phyloP scores from a whole-genome alignment of 2,329 filamentous ascomycete species.

The Fusarium caatingaense region DNA sequence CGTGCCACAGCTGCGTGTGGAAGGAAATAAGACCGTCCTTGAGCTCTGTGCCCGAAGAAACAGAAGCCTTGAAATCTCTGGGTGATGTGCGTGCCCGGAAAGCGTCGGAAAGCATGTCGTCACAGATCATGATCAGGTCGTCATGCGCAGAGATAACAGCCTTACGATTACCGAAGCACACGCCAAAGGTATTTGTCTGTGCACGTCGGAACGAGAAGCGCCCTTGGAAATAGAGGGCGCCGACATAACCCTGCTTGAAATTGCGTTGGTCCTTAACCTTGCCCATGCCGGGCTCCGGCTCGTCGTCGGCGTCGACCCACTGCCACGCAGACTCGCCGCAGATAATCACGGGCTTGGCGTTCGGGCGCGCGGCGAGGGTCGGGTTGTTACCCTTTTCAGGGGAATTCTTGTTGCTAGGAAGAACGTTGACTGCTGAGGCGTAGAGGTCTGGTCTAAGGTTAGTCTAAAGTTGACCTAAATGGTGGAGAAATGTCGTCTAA shows the following conservation, averaged over 20 bases:
- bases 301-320: conserved; percentile 6
- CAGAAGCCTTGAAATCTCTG: background rate
- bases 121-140: background rate
- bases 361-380: background rate
- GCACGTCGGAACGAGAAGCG: background rate
- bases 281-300: conserved; percentile 3
- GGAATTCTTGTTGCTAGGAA: conserved; percentile 1
- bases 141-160: background rate
- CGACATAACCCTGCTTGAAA: background rate
- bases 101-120: background rate
- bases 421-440: background rate
- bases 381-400: conserved; percentile 8
- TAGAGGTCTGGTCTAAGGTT: background rate
- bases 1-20: conserved; percentile 7
- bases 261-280: conserved; percentile 4
- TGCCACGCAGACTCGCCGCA: conserved; percentile 3
- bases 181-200: background rate
- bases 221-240: background rate
- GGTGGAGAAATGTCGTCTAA: too few relatives aligned
- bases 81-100: background rate
- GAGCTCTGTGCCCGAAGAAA: background rate
- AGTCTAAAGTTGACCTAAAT: background rate
- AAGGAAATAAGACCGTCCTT: background rate
- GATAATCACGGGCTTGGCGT: conserved; percentile 5
- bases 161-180: conserved; percentile 7